phyloP scores from a whole-genome alignment of 192 early-diverging fungal species.

The Mortierella antarctica region DNA sequence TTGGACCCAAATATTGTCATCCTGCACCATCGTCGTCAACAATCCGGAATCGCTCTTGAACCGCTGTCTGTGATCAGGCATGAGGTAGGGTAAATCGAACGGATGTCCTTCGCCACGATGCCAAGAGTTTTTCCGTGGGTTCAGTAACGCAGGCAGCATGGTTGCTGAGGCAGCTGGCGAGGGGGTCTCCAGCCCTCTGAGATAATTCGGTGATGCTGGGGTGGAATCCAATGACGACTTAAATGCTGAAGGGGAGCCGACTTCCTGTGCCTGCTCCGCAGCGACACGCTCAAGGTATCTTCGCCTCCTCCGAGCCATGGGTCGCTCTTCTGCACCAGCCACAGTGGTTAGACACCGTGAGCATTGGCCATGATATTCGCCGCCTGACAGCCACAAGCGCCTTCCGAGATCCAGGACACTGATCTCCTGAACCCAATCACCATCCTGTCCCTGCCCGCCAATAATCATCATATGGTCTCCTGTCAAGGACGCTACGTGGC shows the following conservation, averaged over 20 bases:
- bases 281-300: constrained; percentile 37
- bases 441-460: constrained; percentile 72
- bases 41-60: constrained; percentile 27
- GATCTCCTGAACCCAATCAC: constrained; percentile 71
- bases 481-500: constrained; percentile 70
- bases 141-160: constrained; percentile 16
- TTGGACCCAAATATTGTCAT: constrained; percentile 15
- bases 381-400: constrained; percentile 64
- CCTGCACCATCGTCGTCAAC: constrained; percentile 7
- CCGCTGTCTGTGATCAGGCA: constrained; percentile 12
- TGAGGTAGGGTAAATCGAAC: constrained; percentile 13
- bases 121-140: constrained; percentile 50
- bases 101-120: constrained; percentile 47
- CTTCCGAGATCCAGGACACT: constrained; percentile 71
- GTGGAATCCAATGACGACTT: too few relatives aligned
- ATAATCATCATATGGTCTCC: constrained; percentile 68
- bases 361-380: constrained; percentile 8
- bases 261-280: not conserved
- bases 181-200: too few relatives aligned
- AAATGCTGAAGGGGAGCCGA: not conserved
- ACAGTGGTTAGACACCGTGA: constrained; percentile 8
- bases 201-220: too few relatives aligned
- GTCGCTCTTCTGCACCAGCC: constrained; percentile 24
- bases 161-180: constrained; percentile 5
- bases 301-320: constrained; percentile 36